phyloP scores from a whole-genome alignment of 768 basidiomycete species.

The Mycena rosella region DNA sequence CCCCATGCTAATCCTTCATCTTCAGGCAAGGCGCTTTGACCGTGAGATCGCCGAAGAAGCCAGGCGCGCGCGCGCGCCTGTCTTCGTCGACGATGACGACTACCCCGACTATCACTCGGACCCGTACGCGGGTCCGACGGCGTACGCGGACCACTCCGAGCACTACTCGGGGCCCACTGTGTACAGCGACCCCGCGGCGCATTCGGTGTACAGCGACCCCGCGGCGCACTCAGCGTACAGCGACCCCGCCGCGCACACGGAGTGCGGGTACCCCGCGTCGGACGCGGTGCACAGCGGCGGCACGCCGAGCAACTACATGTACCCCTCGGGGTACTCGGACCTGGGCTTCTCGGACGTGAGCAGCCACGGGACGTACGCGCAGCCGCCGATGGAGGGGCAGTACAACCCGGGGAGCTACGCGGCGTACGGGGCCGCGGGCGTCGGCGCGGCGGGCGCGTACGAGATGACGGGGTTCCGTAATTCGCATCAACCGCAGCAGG shows the following conservation, averaged over 20 bases:
- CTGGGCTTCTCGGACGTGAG: conserved; percentile 49
- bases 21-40: conserved; percentile 61
- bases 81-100: conserved; percentile 58
- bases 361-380: conserved; percentile 52
- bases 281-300: conserved; percentile 12
- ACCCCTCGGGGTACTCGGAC: conserved; percentile 38
- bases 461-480: conserved; percentile 39
- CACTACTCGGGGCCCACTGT: conserved; percentile 26
- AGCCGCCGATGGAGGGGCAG: conserved; percentile 45
- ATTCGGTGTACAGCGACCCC: conserved; percentile 26
- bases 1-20: background rate
- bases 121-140: conserved; percentile 28
- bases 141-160: conserved; percentile 1
- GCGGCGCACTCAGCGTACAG: conserved; percentile 27
- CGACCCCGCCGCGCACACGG: conserved; percentile 18
- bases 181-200: background rate
- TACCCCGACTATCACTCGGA: conserved; percentile 19
- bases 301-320: conserved; percentile 37
- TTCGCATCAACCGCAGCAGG: conserved; percentile 16
- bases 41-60: conserved; percentile 67
- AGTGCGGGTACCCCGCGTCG: background rate
- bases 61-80: conserved; percentile 52
- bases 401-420: conserved; percentile 34
- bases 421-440: conserved; percentile 41
- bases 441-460: conserved; percentile 43